These are phyloP conservation scores for Alternaria longipes DNA, from an alignment of 2,329 filamentous ascomycete genomes.

Conservation along the genomic window DNA sequence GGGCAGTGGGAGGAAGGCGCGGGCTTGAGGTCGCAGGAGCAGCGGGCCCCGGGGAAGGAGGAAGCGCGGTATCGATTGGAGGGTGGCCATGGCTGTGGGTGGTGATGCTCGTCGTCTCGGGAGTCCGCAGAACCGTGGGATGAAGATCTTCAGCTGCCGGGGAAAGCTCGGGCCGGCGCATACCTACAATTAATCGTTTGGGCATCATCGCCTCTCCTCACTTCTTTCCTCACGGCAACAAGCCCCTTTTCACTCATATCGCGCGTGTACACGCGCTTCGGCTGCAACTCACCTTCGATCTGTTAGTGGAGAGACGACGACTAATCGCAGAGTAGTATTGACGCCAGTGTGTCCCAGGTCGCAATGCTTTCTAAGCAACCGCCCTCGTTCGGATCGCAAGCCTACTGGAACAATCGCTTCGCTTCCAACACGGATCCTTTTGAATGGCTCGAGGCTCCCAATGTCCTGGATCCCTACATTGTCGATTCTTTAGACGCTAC, in stretches of 20 bases:
- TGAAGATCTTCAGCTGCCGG: constrained; percentile 28
- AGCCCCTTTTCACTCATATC: neutral
- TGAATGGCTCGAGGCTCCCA: constrained; percentile 51
- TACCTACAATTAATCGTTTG: neutral
- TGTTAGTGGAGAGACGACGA: constrained; percentile 8
- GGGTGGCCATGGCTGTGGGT: constrained; percentile 40
- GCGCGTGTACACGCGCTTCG: neutral
- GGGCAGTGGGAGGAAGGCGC: constrained; percentile 26
- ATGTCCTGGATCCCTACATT: constrained; percentile 41
- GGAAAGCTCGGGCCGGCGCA: constrained; percentile 30
- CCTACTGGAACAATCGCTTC: constrained; percentile 53
- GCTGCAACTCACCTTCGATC: neutral
- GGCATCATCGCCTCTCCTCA: neutral
- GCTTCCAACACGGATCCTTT: constrained; percentile 45
- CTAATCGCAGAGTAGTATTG: constrained; percentile 8
- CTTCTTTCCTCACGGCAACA: neutral
- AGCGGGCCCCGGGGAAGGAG: constrained; percentile 42
- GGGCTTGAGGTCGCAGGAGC: constrained; percentile 36
- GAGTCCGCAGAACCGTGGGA: constrained; percentile 26
- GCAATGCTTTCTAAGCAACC: constrained; percentile 18
- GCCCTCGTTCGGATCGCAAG: constrained; percentile 46
- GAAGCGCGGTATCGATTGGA: constrained; percentile 48
- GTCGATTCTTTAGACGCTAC: constrained; percentile 29
- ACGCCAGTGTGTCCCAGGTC: neutral
- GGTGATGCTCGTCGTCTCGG: constrained; percentile 28